A percentile compares a stretch with the other conserved stretches of the same genome.
phyloP scores from a whole-genome alignment of 2,329 filamentous ascomycete species.

The Xylaria polymorpha region DNA sequence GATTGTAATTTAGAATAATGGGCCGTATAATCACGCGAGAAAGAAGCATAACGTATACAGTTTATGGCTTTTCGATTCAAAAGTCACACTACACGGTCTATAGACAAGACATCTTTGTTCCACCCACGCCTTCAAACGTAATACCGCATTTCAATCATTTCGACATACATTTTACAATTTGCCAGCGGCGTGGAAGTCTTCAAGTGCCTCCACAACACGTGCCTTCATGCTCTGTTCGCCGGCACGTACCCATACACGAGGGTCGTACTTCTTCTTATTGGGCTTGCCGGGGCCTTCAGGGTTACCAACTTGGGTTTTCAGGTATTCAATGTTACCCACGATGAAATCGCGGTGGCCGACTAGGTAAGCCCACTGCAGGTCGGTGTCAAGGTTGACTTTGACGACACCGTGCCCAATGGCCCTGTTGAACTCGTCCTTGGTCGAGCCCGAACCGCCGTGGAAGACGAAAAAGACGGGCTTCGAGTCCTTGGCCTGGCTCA shows the following conservation, averaged over 20 bases:
- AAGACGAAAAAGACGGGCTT: constrained; percentile 99
- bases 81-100: constrained; percentile 11
- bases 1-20: background rate
- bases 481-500: constrained; percentile 70
- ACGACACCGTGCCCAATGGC: constrained; percentile 94
- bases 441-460: constrained; percentile 95
- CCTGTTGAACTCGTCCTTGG: constrained; percentile 88
- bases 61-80: background rate
- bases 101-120: constrained; percentile 1
- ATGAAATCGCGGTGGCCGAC: constrained; percentile 94
- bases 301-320: constrained; percentile 89
- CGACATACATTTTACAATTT: constrained; percentile 69
- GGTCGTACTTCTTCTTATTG: constrained; percentile 96
- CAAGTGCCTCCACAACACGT: constrained; percentile 82
- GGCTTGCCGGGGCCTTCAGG: constrained; percentile 96
- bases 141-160: constrained; percentile 9
- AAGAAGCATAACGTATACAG: background rate
- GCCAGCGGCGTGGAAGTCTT: constrained; percentile 89
- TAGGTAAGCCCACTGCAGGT: constrained; percentile 96
- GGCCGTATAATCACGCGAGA: background rate
- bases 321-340: constrained; percentile 93
- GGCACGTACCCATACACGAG: constrained; percentile 94
- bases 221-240: constrained; percentile 96
- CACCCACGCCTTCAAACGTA: background rate
- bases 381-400: constrained; percentile 99